A percentile compares a stretch with the other conserved stretches of the same genome.
phyloP scores from a whole-genome alignment of 75 land plant species.

The Larix kaempferi region DNA sequence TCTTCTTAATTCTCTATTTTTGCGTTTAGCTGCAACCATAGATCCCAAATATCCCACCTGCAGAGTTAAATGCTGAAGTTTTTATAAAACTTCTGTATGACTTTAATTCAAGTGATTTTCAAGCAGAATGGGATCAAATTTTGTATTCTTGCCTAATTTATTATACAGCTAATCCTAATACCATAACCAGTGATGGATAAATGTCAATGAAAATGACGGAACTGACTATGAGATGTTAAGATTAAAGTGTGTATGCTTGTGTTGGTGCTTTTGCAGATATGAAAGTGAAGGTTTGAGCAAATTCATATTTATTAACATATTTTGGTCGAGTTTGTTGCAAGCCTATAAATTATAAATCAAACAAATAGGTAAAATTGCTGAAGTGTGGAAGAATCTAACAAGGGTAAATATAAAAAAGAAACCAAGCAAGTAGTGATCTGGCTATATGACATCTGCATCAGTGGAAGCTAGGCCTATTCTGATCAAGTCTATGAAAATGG shows the following conservation, averaged over 20 bases:
- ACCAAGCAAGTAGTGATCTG: too few species aligned
- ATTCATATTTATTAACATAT: not conserved
- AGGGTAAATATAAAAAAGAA: too few species aligned
- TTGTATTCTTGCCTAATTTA: not conserved
- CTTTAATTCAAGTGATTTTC: not conserved
- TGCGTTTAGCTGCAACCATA: too few species aligned
- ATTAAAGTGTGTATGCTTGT: not conserved
- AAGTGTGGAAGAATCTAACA: not conserved
- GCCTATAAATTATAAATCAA: not conserved
- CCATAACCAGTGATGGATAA: not conserved
- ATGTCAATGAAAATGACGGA: not conserved
- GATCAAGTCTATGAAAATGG: too few species aligned
- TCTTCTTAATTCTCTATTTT: too few species aligned
- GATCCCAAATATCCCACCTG: not conserved
- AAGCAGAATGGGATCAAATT: not conserved
- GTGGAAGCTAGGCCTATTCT: too few species aligned
- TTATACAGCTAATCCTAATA: not conserved
- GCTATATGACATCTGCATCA: too few species aligned
- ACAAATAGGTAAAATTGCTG: not conserved
- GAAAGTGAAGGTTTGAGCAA: not conserved
- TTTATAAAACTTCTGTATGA: not conserved
- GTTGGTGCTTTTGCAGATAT: not conserved
- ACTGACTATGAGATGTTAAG: not conserved
- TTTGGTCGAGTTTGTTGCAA: not conserved
- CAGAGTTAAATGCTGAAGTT: not conserved